Evolutionary conservation across 345 rosid genomes (phyloP), one percentile per base, ranked within the genome.

Genomic region (Euphorbia tirucalli): DNA sequence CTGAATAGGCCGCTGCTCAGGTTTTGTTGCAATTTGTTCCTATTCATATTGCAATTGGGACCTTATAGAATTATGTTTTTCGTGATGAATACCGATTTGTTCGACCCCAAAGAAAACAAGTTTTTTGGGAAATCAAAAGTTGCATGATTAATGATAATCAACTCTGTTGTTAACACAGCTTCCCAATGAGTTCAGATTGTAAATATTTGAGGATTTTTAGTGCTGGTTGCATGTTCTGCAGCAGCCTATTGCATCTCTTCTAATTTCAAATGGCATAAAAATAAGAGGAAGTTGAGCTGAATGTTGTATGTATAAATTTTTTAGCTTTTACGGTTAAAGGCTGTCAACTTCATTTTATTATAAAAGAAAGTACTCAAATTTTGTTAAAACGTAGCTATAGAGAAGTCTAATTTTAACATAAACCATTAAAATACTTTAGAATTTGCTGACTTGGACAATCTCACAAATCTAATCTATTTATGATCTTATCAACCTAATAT

Each of bases 201-300:
- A 85, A 71, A 82, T 85, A 78, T 72, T 69, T 66, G 74, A 69
- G 67, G 79, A 44, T 72, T 58, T 68, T 31, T 28, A 14, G 65
- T 39, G 72, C 61, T 66, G 72, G 69, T 48, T 66, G 39, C 7
- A 35, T 3, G n/a, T n/a, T n/a, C n/a, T n/a, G n/a, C n/a, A n/a
- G n/a, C n/a, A n/a, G n/a, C n/a, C n/a, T n/a, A n/a, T n/a, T n/a
- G n/a, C n/a, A n/a, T n/a, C n/a, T n/a, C n/a, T n/a, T n/a, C n/a
- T n/a, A n/a, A n/a, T n/a, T n/a, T 24, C 54, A 60, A 49, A 80
- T 58, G 58, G 61, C 54, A 48, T 65, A 72, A 78, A 19, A 44
- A 21, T 65, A 73, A 74, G 54, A 68, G 58, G 48, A 48, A 66
- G 49, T 52, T 48, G 49, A 19, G 43, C 14, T 35, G 35, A 60